Evolutionary conservation across 345 rosid species (phyloP).

Genomic region (Brassica nigra): DNA sequence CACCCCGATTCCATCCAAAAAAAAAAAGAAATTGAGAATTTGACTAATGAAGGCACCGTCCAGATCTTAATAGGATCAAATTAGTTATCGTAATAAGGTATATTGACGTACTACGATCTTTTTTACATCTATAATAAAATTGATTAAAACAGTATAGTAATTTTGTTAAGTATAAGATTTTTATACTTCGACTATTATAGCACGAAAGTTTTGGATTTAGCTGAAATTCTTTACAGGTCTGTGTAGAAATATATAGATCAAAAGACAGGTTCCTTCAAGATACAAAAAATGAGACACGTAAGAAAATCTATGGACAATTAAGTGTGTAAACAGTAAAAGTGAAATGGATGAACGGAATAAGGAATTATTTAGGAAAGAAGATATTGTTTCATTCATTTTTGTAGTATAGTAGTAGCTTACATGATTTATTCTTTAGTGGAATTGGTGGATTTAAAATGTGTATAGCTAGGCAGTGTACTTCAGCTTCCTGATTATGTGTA

Average conservation of each 20-base stretch:
- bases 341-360: neutral
- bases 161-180: neutral
- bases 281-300: neutral
- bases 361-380: neutral
- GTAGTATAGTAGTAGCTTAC: neutral
- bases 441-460: neutral
- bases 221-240: neutral
- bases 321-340: neutral
- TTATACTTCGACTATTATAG: neutral
- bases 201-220: neutral
- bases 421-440: neutral
- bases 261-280: neutral
- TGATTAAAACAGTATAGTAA: neutral
- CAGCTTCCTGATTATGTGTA: neutral
- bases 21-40: neutral
- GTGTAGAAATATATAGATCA: neutral
- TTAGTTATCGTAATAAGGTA: neutral
- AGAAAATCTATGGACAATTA: neutral
- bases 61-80: neutral
- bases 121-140: neutral
- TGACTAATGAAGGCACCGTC: slow-evolving; percentile 11
- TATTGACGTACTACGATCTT: neutral
- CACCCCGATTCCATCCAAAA: neutral
- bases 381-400: neutral
- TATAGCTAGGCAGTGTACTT: neutral